Evolutionary conservation across 768 basidiomycete genomes (phyloP).

Genomic region (Collybia mongolica): DNA sequence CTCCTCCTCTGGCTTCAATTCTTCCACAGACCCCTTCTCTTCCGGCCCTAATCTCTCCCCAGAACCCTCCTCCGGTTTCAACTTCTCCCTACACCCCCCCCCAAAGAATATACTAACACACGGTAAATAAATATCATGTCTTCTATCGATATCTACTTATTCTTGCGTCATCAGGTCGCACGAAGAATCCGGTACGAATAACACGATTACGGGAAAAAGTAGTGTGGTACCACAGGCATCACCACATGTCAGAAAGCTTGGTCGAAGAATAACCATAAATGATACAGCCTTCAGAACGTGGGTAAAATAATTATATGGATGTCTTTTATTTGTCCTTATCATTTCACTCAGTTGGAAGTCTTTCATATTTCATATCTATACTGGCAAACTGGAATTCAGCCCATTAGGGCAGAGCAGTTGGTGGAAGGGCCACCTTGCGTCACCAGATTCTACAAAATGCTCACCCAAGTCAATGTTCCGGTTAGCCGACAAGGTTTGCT

Average conservation of each 20-base stretch:
- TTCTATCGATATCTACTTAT: neutral
- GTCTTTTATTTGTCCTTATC: neutral
- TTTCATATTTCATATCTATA: constrained; percentile 38
- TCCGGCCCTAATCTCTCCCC: too few species aligned
- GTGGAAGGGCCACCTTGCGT: constrained; percentile 13
- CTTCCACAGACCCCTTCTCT: too few species aligned
- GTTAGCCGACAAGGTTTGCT: constrained; percentile 34
- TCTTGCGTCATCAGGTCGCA: neutral
- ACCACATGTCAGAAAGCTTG: constrained; percentile 2
- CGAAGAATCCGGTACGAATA: neutral
- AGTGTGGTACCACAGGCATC: neutral
- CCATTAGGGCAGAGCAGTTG: constrained; percentile 16
- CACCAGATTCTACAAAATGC: constrained; percentile 16
- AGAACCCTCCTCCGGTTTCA: too few species aligned
- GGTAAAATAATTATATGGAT: neutral
- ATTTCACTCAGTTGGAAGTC: constrained; percentile 30
- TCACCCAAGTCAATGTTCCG: constrained; percentile 47
- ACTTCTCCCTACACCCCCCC: too few species aligned
- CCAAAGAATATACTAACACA: neutral
- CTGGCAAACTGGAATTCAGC: constrained; percentile 26
- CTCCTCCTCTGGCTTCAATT: too few species aligned
- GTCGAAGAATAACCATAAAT: constrained; percentile 14
- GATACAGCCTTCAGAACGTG: constrained; percentile 21
- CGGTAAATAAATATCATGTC: too few species aligned
- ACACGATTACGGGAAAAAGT: neutral